Evolutionary conservation across 2,329 filamentous ascomycete genomes (phyloP).

Genomic region (Cercospora citrullina): DNA sequence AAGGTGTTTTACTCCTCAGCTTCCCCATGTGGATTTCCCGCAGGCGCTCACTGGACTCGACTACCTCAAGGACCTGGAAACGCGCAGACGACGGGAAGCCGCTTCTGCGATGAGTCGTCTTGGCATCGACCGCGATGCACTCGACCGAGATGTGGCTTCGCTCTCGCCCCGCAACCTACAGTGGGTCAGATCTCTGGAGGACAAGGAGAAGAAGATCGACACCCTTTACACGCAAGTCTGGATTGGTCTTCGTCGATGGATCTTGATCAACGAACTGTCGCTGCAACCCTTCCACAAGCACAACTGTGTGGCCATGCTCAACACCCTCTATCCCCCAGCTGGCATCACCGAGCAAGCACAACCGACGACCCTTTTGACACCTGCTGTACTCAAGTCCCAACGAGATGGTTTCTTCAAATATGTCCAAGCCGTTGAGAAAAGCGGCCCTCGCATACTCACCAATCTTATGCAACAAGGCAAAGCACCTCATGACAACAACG

Average conservation of each 20-base stretch:
- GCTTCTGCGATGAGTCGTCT: slow-evolving; percentile 56
- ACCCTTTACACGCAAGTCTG: slow-evolving; percentile 62
- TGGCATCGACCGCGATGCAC: slow-evolving; percentile 52
- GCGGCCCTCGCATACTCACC: slow-evolving; percentile 55
- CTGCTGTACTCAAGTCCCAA: slow-evolving; percentile 55
- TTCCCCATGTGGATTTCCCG: slow-evolving; percentile 63
- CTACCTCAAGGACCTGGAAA: slow-evolving; percentile 65
- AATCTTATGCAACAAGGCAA: slow-evolving; percentile 57
- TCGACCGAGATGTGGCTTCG: slow-evolving; percentile 49
- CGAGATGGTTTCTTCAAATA: slow-evolving; percentile 64
- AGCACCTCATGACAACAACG: slow-evolving; percentile 53
- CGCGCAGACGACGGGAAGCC: slow-evolving; percentile 59
- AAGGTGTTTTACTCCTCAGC: slow-evolving; percentile 57
- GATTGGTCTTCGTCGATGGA: slow-evolving; percentile 63
- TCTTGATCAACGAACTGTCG: slow-evolving; percentile 65
- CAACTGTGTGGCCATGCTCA: slow-evolving; percentile 67
- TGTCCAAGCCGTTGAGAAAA: slow-evolving; percentile 59
- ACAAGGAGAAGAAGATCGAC: slow-evolving; percentile 55
- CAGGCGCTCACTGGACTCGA: slow-evolving; percentile 66
- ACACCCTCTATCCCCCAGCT: slow-evolving; percentile 63
- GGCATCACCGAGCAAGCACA: slow-evolving; percentile 43
- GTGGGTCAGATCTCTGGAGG: slow-evolving; percentile 52
- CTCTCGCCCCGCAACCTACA: slow-evolving; percentile 55
- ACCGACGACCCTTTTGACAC: slow-evolving; percentile 55
- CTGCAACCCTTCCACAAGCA: slow-evolving; percentile 63